Base-by-base conservation (phyloP, 768 basidiomycete genomes). In the Boletus vinaceobasis region DNA sequence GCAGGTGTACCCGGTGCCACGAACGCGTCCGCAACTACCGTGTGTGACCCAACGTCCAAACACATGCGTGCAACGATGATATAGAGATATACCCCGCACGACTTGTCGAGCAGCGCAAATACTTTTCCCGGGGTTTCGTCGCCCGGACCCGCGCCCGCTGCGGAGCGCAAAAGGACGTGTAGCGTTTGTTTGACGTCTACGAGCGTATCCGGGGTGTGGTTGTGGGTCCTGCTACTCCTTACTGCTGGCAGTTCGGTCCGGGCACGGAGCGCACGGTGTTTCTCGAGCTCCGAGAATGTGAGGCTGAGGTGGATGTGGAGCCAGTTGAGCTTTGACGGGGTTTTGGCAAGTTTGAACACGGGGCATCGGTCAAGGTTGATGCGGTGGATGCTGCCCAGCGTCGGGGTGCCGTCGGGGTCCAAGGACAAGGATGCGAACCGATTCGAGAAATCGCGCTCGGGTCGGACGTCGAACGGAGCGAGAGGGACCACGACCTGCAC, bases 21-120 rank as follows among this genome's bases (percentile, higher is more conserved):
- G 59, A 72, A 83, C 2, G 74, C 72, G 55, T 84, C 82, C 27
- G 71, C 73, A 7, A 84, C 68, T 0, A 83, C 48, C 2, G 83
- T 82, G 53, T 65, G 64, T 13, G 64, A 65, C 3, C 57, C 58
- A 15, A 79, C 59, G 55, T 86, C 84, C 39, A 79, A 65, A 10
- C 78, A 69, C 42, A 82, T 60, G 10, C 69, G 65, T 29, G 74
- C 72, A 48, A 84, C 59, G 62, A 84, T 74, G 48, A 85, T 63
- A 29, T 80, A 52, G 0, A 78, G 75, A 56, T 79, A 64, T 11
- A 43, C 50, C 15, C 27, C n/a, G 10, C 40, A 48, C 0, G 59
- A 49, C 37, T 51, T 59, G 35, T 66, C 52, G 19, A 56, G 32
- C 40, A 72, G 39, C 4, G 37, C 57, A 33, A 68, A 65, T 29